phyloP scores from a whole-genome alignment of 2,329 filamentous ascomycete species.

The Penicillium sp. region DNA sequence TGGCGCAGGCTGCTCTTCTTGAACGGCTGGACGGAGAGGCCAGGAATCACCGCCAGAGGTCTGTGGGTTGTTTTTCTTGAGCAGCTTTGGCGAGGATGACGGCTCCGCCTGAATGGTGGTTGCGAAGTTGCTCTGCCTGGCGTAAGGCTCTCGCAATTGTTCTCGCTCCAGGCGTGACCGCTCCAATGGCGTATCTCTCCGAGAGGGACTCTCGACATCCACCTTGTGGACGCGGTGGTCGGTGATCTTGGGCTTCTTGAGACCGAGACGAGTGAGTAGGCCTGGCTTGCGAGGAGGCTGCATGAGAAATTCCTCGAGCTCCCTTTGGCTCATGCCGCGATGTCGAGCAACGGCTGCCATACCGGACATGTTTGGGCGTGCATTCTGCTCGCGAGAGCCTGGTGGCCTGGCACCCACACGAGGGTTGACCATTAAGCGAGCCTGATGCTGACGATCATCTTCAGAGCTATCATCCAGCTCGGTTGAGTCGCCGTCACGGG shows the following conservation, averaged over 20 bases:
- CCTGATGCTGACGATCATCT: slow-evolving; percentile 35
- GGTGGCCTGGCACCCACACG: slow-evolving; percentile 20
- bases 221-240: slow-evolving; percentile 48
- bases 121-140: not conserved
- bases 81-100: slow-evolving; percentile 23
- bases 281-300: slow-evolving; percentile 28
- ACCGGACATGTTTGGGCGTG: slow-evolving; percentile 29
- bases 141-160: slow-evolving; percentile 16
- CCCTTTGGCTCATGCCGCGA: slow-evolving; percentile 51
- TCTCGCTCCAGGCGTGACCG: slow-evolving; percentile 51
- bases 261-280: slow-evolving; percentile 33
- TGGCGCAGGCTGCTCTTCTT: slow-evolving; percentile 6
- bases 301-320: slow-evolving; percentile 35
- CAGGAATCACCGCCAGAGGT: slow-evolving; percentile 20
- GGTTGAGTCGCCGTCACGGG: slow-evolving; percentile 59
- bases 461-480: slow-evolving; percentile 60
- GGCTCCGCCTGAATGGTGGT: not conserved
- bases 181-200: slow-evolving; percentile 60
- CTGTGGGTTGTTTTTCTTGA: slow-evolving; percentile 27
- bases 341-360: slow-evolving; percentile 43
- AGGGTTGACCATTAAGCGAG: slow-evolving; percentile 26
- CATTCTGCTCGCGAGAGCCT: slow-evolving; percentile 32
- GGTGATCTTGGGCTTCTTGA: slow-evolving; percentile 25
- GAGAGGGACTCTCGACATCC: slow-evolving; percentile 55
- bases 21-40: slow-evolving; percentile 21